phyloP scores from a whole-genome alignment of 73 alveolate species.

The Tetrahymena borealis region DNA sequence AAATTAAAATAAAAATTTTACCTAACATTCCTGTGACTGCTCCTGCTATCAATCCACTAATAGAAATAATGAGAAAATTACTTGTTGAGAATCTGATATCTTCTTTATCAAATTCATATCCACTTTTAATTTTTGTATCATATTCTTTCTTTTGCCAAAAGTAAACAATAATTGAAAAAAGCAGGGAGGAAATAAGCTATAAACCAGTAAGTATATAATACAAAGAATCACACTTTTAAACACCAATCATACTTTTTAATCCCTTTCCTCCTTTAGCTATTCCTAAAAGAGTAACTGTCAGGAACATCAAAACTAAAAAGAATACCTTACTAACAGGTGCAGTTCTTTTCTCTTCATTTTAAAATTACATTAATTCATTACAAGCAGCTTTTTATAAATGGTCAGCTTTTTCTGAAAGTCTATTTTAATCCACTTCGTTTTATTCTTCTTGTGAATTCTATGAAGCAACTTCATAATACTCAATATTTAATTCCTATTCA shows the following conservation, averaged over 20 bases:
- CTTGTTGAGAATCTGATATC: neutral
- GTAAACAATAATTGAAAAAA: neutral
- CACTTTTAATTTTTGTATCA: neutral
- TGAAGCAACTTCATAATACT: neutral
- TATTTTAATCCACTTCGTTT: neutral
- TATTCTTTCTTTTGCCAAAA: neutral
- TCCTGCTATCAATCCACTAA: neutral
- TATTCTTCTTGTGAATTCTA: neutral
- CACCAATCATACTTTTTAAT: neutral
- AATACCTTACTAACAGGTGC: neutral
- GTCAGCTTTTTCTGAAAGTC: neutral
- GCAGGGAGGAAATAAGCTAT: neutral
- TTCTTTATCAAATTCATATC: neutral
- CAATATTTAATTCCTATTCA: neutral
- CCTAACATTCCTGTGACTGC: neutral
- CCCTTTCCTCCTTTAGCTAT: neutral
- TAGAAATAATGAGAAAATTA: neutral
- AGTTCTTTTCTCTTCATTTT: neutral
- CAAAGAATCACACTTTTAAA: neutral
- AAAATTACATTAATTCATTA: neutral
- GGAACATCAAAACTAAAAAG: neutral
- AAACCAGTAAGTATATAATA: neutral
- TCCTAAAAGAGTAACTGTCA: neutral
- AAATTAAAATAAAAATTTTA: neutral
- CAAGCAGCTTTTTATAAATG: neutral